phyloP scores from a whole-genome alignment of 2,329 filamentous ascomycete genomes.

The Bimuria novae-zelandiae region DNA sequence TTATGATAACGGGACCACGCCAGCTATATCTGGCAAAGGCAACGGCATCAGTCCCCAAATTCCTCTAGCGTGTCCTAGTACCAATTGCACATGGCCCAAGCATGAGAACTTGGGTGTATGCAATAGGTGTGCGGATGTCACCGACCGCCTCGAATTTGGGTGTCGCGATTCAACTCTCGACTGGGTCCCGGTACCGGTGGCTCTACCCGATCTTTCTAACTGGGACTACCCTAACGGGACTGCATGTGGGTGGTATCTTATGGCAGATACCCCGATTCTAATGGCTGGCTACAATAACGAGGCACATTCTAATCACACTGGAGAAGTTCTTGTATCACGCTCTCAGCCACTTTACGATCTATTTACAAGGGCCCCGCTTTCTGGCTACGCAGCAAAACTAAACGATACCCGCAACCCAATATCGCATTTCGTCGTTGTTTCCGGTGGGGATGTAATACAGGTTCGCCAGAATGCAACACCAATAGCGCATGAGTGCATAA shows the following conservation, averaged over 20 bases:
- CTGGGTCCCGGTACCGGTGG: background rate
- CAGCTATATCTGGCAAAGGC: slow-evolving; percentile 9
- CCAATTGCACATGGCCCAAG: slow-evolving; percentile 19
- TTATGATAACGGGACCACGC: slow-evolving; percentile 5
- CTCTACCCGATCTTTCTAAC: too few species aligned
- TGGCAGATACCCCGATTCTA: too few species aligned
- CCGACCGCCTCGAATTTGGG: background rate
- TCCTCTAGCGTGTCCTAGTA: slow-evolving; percentile 16
- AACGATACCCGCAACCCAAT: slow-evolving; percentile 18
- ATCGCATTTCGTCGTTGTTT: slow-evolving; percentile 9
- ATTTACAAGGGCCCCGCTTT: too few species aligned
- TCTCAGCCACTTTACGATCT: too few species aligned
- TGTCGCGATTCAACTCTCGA: background rate
- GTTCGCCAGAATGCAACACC: slow-evolving; percentile 7
- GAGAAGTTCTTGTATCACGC: too few species aligned
- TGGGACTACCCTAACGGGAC: too few species aligned
- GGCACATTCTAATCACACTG: too few species aligned
- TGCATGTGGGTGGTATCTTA: too few species aligned
- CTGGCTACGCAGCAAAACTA: slow-evolving; percentile 24
- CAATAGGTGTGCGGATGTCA: slow-evolving; percentile 2
- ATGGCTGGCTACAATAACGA: too few species aligned
- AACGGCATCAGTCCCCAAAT: slow-evolving; percentile 16
- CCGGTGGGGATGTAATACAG: slow-evolving; percentile 1
- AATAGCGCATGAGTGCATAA: slow-evolving; percentile 21
- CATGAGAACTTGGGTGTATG: slow-evolving; percentile 21